Evolutionary conservation across 306 rosid species (phyloP), one percentile per base, ranked within the genome.

Genomic region (Cucurbita pepo): DNA sequence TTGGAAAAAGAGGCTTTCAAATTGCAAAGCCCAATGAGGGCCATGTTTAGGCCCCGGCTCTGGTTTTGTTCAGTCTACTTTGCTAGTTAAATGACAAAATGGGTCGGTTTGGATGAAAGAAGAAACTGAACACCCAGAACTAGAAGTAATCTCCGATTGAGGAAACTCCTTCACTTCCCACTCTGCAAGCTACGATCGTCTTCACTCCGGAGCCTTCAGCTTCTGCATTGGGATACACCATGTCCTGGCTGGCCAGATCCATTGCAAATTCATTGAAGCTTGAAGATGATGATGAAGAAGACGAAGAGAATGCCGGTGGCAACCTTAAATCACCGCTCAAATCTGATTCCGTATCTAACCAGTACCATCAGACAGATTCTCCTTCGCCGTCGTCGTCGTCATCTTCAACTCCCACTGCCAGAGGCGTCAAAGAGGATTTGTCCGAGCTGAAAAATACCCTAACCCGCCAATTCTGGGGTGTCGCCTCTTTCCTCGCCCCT

Each of bases 161-260:
- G 41, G 72, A 66, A 67, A 14, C 56, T 67, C 38, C 53, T 18
- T 44, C 55, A 45, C 38, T 67, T 66, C 72, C 18, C 15, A 45
- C 72, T 44, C 55, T 45, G 11, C 71, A 43, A 65, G 38, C 54
- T 44, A 6, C 37, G 19, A 44, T 67, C 56, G 5, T 67, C 56
- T 44, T 44, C 38, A 65, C 37, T 65, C 53, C 71, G 3, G 5
- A 18, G 7, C 21, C 70, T 44, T 11, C 6, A 65, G 38, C 71
- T 67, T 67, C 72, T 67, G 40, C 56, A 7, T 67, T 13, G 19
- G 11, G 12, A 22, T 50, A 12, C 8, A 30, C 59, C 1, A 88
- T 91, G 97, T 85, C 99, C 67, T 91, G 99, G 99, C 52, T 91
- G 22, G 88, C 92, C 62, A 91, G 88, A 61, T 89, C 99, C 41